Evolutionary conservation across 108 stramenopile genomes (phyloP).

Genomic region (Nitzschia sp.): DNA sequence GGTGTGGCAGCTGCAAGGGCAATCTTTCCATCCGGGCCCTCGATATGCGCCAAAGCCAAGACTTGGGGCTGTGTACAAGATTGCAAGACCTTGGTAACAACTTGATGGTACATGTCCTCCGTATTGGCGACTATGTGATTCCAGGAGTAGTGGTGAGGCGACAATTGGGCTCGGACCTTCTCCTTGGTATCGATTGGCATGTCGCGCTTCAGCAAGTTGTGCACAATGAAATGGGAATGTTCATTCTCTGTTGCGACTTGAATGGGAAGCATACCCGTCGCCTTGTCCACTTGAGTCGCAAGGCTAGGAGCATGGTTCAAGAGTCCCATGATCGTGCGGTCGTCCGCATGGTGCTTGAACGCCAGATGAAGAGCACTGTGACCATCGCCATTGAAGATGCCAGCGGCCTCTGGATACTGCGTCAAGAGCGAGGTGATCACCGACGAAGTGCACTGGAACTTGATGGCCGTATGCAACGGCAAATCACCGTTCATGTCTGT

Average conservation of each 20-base stretch:
- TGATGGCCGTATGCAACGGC: slow-evolving; percentile 81
- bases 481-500: slow-evolving; percentile 86
- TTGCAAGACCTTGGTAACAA: slow-evolving; percentile 85
- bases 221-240: slow-evolving; percentile 86
- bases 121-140: slow-evolving; percentile 84
- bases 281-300: slow-evolving; percentile 67
- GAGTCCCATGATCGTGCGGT: slow-evolving; percentile 78
- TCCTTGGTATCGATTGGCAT: slow-evolving; percentile 87
- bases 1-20: slow-evolving; percentile 82
- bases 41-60: slow-evolving; percentile 85
- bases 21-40: slow-evolving; percentile 84
- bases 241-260: slow-evolving; percentile 85
- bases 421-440: slow-evolving; percentile 72
- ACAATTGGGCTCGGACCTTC: slow-evolving; percentile 80
- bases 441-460: slow-evolving; percentile 68
- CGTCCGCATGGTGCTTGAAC: slow-evolving; percentile 77
- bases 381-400: slow-evolving; percentile 78
- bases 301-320: slow-evolving; percentile 85
- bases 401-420: slow-evolving; percentile 79
- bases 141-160: slow-evolving; percentile 89
- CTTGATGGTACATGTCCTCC: slow-evolving; percentile 83
- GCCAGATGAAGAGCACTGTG: slow-evolving; percentile 78
- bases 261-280: slow-evolving; percentile 80
- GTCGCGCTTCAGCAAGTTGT: slow-evolving; percentile 81
- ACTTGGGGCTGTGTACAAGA: slow-evolving; percentile 90